Evolutionary conservation across 2,329 filamentous ascomycete species (phyloP).

Genomic region (Emericellopsis cladophorae): DNA sequence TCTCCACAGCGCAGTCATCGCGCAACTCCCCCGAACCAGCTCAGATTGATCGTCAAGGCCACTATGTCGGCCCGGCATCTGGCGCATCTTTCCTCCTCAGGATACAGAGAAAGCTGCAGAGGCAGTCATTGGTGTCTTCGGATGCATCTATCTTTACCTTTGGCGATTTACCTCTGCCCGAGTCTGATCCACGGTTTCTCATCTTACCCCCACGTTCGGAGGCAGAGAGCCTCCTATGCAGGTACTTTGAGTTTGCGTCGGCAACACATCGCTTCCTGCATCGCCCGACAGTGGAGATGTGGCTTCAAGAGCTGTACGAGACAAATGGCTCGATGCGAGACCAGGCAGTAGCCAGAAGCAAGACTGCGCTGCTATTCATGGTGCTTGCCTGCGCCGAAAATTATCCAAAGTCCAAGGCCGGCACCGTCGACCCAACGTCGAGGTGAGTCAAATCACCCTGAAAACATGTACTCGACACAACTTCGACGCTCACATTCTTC

Average conservation of each 20-base stretch:
- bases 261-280: constrained; percentile 42
- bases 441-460: no score
- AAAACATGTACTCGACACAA: no score
- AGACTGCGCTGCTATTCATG: no score
- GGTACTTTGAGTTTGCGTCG: constrained; percentile 42
- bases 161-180: constrained; percentile 32
- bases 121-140: background rate
- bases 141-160: constrained; percentile 31
- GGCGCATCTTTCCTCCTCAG: constrained; percentile 15
- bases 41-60: constrained; percentile 16
- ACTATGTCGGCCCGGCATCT: constrained; percentile 18
- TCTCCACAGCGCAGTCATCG: constrained; percentile 5
- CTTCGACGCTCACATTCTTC: no score
- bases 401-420: constrained; percentile 16
- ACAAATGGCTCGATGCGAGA: constrained; percentile 11
- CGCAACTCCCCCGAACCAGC: constrained; percentile 15
- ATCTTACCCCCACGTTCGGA: constrained; percentile 22
- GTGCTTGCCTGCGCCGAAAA: constrained; percentile 35
- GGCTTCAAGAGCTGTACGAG: constrained; percentile 26
- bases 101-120: constrained; percentile 15
- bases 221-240: constrained; percentile 20
- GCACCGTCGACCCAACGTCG: no score
- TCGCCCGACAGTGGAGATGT: constrained; percentile 31
- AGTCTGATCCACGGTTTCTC: constrained; percentile 18
- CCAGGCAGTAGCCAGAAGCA: no score